Conservation (phyloP, 345 rosid genomes). For the Streptanthus diversifolius region DNA sequence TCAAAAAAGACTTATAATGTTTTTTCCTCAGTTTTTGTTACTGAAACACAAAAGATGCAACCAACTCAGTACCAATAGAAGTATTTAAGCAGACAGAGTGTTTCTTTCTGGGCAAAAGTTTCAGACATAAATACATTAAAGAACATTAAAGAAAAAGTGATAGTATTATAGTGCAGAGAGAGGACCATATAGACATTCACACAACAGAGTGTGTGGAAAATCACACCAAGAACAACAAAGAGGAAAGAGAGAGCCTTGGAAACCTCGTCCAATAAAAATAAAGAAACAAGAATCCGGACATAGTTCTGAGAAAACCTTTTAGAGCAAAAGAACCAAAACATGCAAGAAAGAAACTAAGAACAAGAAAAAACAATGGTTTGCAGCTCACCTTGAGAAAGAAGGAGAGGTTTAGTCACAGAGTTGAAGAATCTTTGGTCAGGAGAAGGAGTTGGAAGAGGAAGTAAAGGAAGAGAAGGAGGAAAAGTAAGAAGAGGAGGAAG, state of each 20-base stretch:
- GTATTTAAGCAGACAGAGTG: slow-evolving; percentile 23
- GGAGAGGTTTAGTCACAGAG: slow-evolving; percentile 51
- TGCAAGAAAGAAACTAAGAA: slow-evolving; percentile 40
- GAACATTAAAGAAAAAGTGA: slow-evolving; percentile 31
- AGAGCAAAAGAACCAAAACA: slow-evolving; percentile 32
- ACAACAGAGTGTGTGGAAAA: slow-evolving; percentile 7
- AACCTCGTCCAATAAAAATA: slow-evolving; percentile 22
- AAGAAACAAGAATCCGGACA: neutral
- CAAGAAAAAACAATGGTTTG: slow-evolving; percentile 33
- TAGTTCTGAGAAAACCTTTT: neutral
- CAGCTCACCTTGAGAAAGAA: slow-evolving; percentile 45
- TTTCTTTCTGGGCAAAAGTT: slow-evolving; percentile 3
- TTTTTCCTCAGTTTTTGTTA: neutral
- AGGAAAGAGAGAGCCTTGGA: slow-evolving; percentile 24
- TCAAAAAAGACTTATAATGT: neutral
- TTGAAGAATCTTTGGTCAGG: slow-evolving; percentile 42
- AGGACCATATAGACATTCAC: slow-evolving; percentile 32
- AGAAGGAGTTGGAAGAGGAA: slow-evolving; percentile 46
- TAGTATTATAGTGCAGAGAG: neutral
- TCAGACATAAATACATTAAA: slow-evolving; percentile 17
- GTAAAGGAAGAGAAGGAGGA: slow-evolving; percentile 56
- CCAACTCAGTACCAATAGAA: slow-evolving; percentile 25
- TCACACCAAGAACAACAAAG: slow-evolving; percentile 17
- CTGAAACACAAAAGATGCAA: slow-evolving; percentile 18
- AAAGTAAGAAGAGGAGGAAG: slow-evolving; percentile 58